Evolutionary conservation across 495 filamentous ascomycete species (phyloP).

Genomic region (Aspergillus homomorphus): DNA sequence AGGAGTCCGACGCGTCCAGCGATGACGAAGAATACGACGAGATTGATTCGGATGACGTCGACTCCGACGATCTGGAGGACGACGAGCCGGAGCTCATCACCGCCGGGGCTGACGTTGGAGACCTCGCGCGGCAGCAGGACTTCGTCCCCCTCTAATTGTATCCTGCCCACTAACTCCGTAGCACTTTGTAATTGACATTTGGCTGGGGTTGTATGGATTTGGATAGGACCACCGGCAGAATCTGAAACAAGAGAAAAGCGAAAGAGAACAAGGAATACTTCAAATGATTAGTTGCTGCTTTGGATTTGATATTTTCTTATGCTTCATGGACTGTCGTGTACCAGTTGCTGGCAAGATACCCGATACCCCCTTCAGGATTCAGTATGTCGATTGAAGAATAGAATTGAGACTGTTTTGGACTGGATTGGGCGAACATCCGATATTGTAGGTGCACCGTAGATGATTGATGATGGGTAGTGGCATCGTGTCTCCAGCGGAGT

Average conservation of each 20-base stretch:
- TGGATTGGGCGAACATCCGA: background rate
- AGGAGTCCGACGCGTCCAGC: constrained; percentile 76
- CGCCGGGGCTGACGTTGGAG: constrained; percentile 44
- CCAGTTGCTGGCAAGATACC: constrained; percentile 10
- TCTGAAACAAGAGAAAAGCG: constrained; percentile 4
- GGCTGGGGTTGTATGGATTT: constrained; percentile 8
- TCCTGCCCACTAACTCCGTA: constrained; percentile 14
- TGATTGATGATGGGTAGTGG: constrained; percentile 1
- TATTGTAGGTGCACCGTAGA: background rate
- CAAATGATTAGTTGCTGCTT: too few relatives aligned
- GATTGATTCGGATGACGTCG: constrained; percentile 80
- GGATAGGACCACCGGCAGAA: background rate
- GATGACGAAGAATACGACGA: constrained; percentile 75
- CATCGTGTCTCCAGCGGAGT: background rate
- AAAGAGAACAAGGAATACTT: background rate
- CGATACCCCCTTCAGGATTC: constrained; percentile 6
- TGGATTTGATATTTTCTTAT: constrained; percentile 1
- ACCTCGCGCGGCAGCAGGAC: constrained; percentile 64
- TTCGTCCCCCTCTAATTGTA: constrained; percentile 57
- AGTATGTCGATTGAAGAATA: constrained; percentile 1
- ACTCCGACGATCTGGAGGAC: constrained; percentile 81
- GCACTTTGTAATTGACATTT: constrained; percentile 16
- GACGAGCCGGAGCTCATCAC: constrained; percentile 57
- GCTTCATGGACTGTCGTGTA: constrained; percentile 2
- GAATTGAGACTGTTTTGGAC: constrained; percentile 2